A percentile compares a stretch with the other conserved stretches of the same genome.
Evolutionary conservation across 129 eudicot species (phyloP).

Genomic region (Flaveria bidentis): DNA sequence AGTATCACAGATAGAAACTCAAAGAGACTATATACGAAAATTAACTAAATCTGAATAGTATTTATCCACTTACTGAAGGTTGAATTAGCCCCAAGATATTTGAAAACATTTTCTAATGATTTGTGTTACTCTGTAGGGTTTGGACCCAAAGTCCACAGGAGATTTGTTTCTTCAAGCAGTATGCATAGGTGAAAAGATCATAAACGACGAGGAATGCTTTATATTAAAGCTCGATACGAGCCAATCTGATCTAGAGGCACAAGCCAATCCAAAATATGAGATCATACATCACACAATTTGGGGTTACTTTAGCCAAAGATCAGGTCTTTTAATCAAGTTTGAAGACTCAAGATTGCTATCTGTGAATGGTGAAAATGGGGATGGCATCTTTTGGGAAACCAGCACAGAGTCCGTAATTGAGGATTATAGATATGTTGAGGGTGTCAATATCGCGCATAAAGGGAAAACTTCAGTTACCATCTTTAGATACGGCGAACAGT

Average conservation of each 20-base stretch:
- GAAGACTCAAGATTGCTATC: slow-evolving; percentile 85
- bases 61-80: not conserved
- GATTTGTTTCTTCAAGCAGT: slow-evolving; percentile 78
- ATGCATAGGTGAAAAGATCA: slow-evolving; percentile 90
- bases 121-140: slow-evolving; percentile 44
- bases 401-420: slow-evolving; percentile 85
- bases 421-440: slow-evolving; percentile 85
- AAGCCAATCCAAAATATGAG: slow-evolving; percentile 64
- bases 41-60: not conserved
- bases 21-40: not conserved
- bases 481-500: slow-evolving; percentile 86
- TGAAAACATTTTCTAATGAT: not conserved
- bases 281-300: slow-evolving; percentile 91
- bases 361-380: slow-evolving; percentile 65
- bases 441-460: slow-evolving; percentile 86
- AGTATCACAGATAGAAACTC: not conserved
- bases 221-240: slow-evolving; percentile 73
- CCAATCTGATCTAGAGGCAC: slow-evolving; percentile 82
- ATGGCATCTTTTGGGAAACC: slow-evolving; percentile 87
- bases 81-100: not conserved
- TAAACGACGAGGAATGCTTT: slow-evolving; percentile 85
- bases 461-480: slow-evolving; percentile 76
- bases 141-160: slow-evolving; percentile 75
- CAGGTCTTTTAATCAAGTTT: slow-evolving; percentile 83
- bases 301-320: slow-evolving; percentile 99